Evolutionary conservation across 768 basidiomycete genomes (phyloP).

Genomic region (Boletus rufocinnamomeus): DNA sequence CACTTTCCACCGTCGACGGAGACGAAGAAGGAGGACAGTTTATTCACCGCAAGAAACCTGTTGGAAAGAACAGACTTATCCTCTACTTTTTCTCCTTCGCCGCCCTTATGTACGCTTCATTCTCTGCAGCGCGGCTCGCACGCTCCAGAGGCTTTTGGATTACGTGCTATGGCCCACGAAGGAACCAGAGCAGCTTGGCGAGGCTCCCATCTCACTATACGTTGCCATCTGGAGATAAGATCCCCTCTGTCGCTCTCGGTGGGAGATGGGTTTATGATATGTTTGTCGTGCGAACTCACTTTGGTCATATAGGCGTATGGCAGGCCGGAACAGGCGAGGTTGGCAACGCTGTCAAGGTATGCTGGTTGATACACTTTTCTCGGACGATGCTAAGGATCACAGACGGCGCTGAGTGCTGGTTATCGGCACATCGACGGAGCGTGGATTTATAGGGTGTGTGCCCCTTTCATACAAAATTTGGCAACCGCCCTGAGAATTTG

Average conservation of each 20-base stretch:
- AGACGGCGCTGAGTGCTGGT: constrained; percentile 61
- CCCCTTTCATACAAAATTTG: neutral
- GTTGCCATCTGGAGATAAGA: constrained; percentile 66
- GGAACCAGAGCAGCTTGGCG: constrained; percentile 24
- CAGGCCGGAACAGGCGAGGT: constrained; percentile 58
- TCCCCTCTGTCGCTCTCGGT: constrained; percentile 70
- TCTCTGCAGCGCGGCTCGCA: constrained; percentile 23
- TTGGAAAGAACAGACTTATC: constrained; percentile 26
- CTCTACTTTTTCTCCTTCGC: constrained; percentile 23
- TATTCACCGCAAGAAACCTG: neutral
- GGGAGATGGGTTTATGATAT: constrained; percentile 7
- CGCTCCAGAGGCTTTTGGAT: constrained; percentile 24
- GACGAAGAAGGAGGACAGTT: constrained; percentile 11
- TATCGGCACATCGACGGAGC: constrained; percentile 77
- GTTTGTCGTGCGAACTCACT: constrained; percentile 4
- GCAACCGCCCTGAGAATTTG: constrained; percentile 6
- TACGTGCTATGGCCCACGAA: constrained; percentile 22
- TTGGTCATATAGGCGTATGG: constrained; percentile 55
- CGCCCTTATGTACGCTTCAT: constrained; percentile 26
- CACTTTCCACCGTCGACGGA: constrained; percentile 22
- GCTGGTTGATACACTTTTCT: neutral
- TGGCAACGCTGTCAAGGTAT: constrained; percentile 64
- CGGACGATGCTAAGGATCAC: neutral
- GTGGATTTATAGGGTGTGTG: constrained; percentile 62
- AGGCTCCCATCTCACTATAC: constrained; percentile 50